Percentiles rank a stretch among this genome's conserved stretches.
phyloP scores from a whole-genome alignment of 2,329 filamentous ascomycete species.

The Aureobasidium namibiae region DNA sequence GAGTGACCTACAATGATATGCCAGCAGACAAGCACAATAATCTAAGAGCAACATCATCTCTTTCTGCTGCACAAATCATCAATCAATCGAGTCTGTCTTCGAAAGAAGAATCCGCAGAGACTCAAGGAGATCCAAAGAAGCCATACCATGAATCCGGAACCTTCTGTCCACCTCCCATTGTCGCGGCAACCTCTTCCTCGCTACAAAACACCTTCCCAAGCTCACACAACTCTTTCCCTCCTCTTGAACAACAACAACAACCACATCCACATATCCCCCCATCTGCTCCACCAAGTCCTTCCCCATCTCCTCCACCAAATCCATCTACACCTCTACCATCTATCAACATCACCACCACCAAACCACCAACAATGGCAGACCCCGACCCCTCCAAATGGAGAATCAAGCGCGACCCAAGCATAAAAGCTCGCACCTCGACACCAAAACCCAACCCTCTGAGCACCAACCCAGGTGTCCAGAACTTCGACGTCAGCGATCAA shows the following conservation, averaged over 20 bases:
- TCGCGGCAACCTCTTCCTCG: background rate
- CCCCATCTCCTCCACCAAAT: too few species aligned
- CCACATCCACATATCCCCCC: background rate
- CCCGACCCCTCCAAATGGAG: background rate
- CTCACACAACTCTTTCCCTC: too few species aligned
- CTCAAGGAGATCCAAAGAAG: background rate
- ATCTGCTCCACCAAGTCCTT: background rate
- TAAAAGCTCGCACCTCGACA: background rate
- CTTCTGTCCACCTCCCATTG: background rate
- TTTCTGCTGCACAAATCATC: background rate
- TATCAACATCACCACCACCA: background rate
- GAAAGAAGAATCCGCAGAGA: background rate
- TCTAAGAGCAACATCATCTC: too few species aligned
- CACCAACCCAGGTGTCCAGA: background rate
- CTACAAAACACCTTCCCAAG: background rate
- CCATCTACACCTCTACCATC: too few species aligned
- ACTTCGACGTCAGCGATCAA: conserved; percentile 2
- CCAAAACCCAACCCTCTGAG: background rate
- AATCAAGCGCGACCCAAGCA: background rate
- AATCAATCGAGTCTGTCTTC: background rate
- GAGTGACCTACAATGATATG: too few species aligned
- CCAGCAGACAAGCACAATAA: too few species aligned
- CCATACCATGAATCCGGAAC: background rate
- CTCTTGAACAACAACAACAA: too few species aligned
- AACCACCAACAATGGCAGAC: background rate